Evolutionary conservation across 129 eudicot genomes (phyloP).

Genomic region (Saposhnikovia divaricata): DNA sequence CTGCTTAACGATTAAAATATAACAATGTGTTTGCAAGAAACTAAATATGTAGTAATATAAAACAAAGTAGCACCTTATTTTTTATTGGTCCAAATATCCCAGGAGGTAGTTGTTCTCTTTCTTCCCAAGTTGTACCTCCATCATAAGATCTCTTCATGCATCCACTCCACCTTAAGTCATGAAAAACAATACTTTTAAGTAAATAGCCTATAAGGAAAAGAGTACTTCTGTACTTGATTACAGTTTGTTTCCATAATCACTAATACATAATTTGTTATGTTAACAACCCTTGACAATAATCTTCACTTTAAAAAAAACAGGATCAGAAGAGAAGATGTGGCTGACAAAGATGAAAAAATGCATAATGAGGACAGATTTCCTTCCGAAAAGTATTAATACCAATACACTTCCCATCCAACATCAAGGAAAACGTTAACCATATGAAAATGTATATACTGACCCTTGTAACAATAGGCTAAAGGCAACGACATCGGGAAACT

Average conservation of each 20-base stretch:
- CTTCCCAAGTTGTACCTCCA: slow-evolving; percentile 78
- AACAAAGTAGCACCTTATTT: slow-evolving; percentile 56
- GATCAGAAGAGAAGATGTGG: background rate
- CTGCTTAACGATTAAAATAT: slow-evolving; percentile 19
- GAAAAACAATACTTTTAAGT: background rate
- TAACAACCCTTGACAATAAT: background rate
- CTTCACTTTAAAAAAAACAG: background rate
- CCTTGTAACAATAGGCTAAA: background rate
- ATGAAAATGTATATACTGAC: background rate
- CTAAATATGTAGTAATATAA: background rate
- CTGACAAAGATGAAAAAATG: background rate
- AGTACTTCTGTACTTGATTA: background rate
- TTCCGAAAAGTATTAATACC: background rate
- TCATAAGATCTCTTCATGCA: slow-evolving; percentile 84
- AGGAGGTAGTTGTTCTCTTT: slow-evolving; percentile 93
- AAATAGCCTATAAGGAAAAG: background rate
- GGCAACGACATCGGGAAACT: background rate
- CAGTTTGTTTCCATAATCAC: background rate
- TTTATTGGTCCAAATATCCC: slow-evolving; percentile 91
- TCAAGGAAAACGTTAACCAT: background rate
- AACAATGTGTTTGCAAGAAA: background rate
- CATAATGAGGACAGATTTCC: background rate
- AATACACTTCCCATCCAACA: background rate
- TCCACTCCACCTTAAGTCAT: slow-evolving; percentile 79
- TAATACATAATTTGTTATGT: background rate